These are phyloP conservation scores for Neonectria hederae DNA, from an alignment of 2,329 filamentous ascomycete species.

Conservation along the genomic window DNA sequence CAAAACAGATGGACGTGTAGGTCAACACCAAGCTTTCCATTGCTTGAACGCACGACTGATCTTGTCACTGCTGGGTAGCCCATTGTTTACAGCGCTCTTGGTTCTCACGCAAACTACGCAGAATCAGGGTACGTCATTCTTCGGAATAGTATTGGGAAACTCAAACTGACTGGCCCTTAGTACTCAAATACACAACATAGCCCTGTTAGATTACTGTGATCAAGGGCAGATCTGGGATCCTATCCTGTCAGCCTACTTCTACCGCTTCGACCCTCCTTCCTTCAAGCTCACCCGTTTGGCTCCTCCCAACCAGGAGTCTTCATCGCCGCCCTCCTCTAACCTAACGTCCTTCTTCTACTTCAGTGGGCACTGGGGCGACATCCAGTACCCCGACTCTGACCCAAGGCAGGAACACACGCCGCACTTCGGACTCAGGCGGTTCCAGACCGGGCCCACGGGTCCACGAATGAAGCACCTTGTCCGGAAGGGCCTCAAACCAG, in stretches of 20 bases:
- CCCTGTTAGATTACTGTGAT: conserved; percentile 48
- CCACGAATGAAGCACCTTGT: conserved; percentile 47
- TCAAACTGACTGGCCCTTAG: conserved; percentile 30
- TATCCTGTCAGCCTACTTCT: conserved; percentile 49
- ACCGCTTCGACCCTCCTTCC: conserved; percentile 42
- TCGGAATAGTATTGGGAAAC: rapidly evolving
- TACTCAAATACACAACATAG: conserved; percentile 46
- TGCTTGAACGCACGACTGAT: rapidly evolving
- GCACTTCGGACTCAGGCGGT: conserved; percentile 46
- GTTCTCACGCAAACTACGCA: conserved; percentile 49
- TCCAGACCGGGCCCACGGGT: conserved; percentile 45
- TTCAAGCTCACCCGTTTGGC: conserved; percentile 34
- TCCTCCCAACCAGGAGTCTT: conserved; percentile 21
- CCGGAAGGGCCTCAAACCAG: conserved; percentile 45
- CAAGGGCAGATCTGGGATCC: conserved; percentile 48
- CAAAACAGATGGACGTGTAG: conserved; percentile 41
- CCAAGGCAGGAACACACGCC: conserved; percentile 45
- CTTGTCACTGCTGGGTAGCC: conserved; percentile 37
- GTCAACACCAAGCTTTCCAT: neutral
- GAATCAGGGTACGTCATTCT: conserved; percentile 38
- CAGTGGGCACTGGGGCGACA: conserved; percentile 48
- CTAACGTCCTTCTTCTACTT: conserved; percentile 49
- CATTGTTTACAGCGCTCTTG: conserved; percentile 47
- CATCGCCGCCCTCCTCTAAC: conserved; percentile 32
- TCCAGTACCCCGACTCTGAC: conserved; percentile 43